Base-by-base conservation (phyloP, 495 filamentous ascomycete genomes). In the Penicillium ucsense region DNA sequence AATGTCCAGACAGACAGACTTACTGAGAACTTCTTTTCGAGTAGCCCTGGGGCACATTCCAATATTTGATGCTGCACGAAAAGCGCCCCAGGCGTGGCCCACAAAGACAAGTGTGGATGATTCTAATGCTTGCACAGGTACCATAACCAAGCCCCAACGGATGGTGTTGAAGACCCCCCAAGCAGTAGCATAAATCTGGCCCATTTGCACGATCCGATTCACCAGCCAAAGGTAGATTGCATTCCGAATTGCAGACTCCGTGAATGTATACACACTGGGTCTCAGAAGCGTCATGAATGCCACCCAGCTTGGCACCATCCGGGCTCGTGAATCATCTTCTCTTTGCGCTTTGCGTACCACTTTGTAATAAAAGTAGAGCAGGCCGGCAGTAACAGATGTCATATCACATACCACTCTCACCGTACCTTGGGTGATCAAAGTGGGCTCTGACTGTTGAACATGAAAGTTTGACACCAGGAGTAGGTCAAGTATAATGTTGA, bases 131-230 rank as follows among this genome's bases (percentile, higher is more conserved):
- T 79, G 75, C 0, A 86, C 84, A 0, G 84, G 83, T 1, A 88
- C 82, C 85, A 86, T 89, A 31, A 87, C 69, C 4, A 89, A 63
- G 1, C 85, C 83, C 84, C 83, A 88, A n/a, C 84, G 74, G 49
- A 89, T 86, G 0, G 83, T 86, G 49, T 76, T 85, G 67, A 89
- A 88, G 35, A 87, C 68, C 9, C 82, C 78, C 84, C 83, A 88
- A 2, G 84, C 83, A 3, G 84, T 87, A 2, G 81, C 80, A 62
- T 87, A 88, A 29, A 78, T 71, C 1, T 63, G 53, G 4, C 83
- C 82, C 48, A 88, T 66, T 0, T 71, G 54, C 0, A 89, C 71
- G 35, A 88, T 84, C 7, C 70, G 72, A 37, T 63, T 73, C n/a
- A 87, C 72, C 3, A 88, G 70, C 84, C 83, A 88, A 10, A 88